Conservation (phyloP, 768 basidiomycete species). For the Pleurotus tuber-regium region DNA sequence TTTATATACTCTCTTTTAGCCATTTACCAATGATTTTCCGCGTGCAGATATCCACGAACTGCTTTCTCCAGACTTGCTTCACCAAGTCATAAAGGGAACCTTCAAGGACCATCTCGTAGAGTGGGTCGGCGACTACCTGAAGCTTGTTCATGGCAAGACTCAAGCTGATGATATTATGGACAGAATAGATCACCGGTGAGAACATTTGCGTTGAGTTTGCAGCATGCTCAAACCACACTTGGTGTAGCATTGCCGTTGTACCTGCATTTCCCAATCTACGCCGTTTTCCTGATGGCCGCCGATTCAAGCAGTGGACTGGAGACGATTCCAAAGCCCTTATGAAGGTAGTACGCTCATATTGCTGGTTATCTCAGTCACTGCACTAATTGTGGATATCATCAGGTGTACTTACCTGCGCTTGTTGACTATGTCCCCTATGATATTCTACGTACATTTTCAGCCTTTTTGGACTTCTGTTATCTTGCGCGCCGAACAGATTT, state of each 20-base stretch:
- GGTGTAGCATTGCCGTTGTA: constrained; percentile 11
- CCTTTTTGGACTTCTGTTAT: constrained; percentile 25
- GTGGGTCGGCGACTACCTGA: constrained; percentile 29
- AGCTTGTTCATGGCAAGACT: constrained; percentile 12
- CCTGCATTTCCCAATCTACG: constrained; percentile 9
- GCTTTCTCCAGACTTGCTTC: constrained; percentile 28
- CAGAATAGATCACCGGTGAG: not conserved
- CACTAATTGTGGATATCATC: no score
- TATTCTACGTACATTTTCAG: constrained; percentile 14
- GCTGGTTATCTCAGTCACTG: no score
- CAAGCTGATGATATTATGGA: constrained; percentile 20
- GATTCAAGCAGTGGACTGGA: constrained; percentile 13
- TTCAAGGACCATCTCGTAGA: constrained; percentile 37
- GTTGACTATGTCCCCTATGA: constrained; percentile 16
- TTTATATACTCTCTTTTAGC: constrained; percentile 20
- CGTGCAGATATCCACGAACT: constrained; percentile 32
- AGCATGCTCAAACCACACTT: not conserved
- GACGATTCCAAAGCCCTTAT: constrained; percentile 13
- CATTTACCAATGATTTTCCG: constrained; percentile 32
- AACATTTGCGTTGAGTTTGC: no score
- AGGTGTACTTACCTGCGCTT: constrained; percentile 22
- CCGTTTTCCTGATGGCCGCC: constrained; percentile 10
- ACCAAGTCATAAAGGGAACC: constrained; percentile 33
- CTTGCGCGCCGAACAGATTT: constrained; percentile 15
- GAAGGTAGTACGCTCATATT: no score